Evolutionary conservation across 306 rosid species (phyloP).

Genomic region (Psophocarpus tetragonolobus): DNA sequence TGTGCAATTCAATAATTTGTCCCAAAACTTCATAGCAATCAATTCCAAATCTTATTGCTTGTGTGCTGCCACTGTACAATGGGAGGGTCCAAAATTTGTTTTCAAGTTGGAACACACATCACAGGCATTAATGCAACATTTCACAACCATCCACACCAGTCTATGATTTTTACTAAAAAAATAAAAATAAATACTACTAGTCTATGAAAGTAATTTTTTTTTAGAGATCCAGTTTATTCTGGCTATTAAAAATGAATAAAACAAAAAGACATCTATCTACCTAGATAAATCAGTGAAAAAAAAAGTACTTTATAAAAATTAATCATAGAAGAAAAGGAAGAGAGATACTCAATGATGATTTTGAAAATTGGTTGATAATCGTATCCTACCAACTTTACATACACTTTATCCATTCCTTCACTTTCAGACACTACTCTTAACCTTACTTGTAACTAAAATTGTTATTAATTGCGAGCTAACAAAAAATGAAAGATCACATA

Average conservation of each 20-base stretch:
- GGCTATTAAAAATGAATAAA: not conserved
- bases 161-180: not conserved
- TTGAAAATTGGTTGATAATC: conserved; percentile 6
- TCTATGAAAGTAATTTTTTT: not conserved
- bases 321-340: not conserved
- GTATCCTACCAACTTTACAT: not conserved
- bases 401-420: not conserved
- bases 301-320: not conserved
- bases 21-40: not conserved
- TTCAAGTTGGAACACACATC: not conserved
- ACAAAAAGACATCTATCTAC: not conserved
- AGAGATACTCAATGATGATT: not conserved
- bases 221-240: not conserved
- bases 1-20: not conserved
- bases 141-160: not conserved
- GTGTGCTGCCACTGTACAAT: not conserved
- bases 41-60: not conserved
- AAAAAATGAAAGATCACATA: not conserved
- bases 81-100: not conserved
- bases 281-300: conserved; percentile 18
- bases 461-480: not conserved
- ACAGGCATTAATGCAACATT: conserved; percentile 11
- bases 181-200: not conserved
- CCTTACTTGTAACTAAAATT: not conserved
- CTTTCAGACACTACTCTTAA: not conserved